Conservation (phyloP, 768 basidiomycete species). For the Multifurca ochricompacta region DNA sequence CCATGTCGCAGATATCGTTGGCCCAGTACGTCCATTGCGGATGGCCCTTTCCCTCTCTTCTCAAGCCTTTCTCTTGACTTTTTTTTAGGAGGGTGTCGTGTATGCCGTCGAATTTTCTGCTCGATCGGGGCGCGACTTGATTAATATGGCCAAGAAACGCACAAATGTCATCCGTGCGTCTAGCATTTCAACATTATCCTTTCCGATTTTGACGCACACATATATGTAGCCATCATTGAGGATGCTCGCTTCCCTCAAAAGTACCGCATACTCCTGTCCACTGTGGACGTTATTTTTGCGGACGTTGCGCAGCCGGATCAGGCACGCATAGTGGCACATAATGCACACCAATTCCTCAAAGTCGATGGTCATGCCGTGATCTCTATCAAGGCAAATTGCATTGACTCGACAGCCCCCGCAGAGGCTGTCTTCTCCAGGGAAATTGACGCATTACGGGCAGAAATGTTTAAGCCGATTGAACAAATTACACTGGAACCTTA, state of each 20-base stretch:
- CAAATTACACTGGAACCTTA: slow-evolving; percentile 95
- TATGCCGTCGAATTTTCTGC: slow-evolving; percentile 98
- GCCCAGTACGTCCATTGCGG: slow-evolving; percentile 54
- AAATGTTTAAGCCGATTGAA: slow-evolving; percentile 87
- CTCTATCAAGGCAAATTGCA: slow-evolving; percentile 98
- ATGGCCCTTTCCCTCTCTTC: slow-evolving; percentile 6
- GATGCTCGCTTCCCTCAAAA: slow-evolving; percentile 95
- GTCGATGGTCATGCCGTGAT: slow-evolving; percentile 88
- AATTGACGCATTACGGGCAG: slow-evolving; percentile 68
- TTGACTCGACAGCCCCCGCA: slow-evolving; percentile 91
- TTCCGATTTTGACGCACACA: neutral
- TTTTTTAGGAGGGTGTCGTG: slow-evolving; percentile 77
- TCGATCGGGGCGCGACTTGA: slow-evolving; percentile 93
- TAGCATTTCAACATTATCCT: neutral
- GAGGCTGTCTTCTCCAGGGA: slow-evolving; percentile 86
- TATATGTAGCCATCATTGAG: slow-evolving; percentile 76
- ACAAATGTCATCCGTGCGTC: slow-evolving; percentile 95
- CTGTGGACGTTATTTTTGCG: slow-evolving; percentile 96
- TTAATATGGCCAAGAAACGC: slow-evolving; percentile 98
- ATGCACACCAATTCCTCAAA: slow-evolving; percentile 94
- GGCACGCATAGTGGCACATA: slow-evolving; percentile 89
- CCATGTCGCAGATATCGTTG: slow-evolving; percentile 98
- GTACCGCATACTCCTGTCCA: slow-evolving; percentile 93
- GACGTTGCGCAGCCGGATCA: slow-evolving; percentile 99
- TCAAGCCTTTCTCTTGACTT: slow-evolving; percentile 11